Evolutionary conservation across 768 basidiomycete species (phyloP), one percentile per base, ranked within the genome.

Genomic region (Lyophyllum decastes): DNA sequence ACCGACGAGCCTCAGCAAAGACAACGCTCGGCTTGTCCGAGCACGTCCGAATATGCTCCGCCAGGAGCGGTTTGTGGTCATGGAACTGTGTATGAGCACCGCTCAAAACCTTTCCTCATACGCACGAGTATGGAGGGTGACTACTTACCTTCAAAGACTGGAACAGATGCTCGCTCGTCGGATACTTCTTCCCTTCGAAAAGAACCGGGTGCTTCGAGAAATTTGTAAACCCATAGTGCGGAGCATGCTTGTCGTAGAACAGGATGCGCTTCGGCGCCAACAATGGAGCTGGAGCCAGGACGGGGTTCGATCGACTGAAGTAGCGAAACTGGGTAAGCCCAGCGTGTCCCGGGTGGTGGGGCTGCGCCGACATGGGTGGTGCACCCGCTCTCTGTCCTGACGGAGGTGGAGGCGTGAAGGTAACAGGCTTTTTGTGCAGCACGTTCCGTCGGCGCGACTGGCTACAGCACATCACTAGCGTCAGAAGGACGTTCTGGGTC

Each of bases 161-260:
- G 66, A 89, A 90, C 11, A 90, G 75, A 68, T 90, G 89, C 68
- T 90, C 89, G 65, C 87, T 87, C 1, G 89, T 91, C 2, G 87
- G 86, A 64, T 89, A 91, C 49, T 67, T 72, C 65, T 84, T 85
- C 22, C 82, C 83, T 25, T 82, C 74, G 64, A 87, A 86, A 7
- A 71, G 61, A 10, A 91, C 78, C 38, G 82, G 74, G 64, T 90
- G 87, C 0, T 82, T 66, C 6, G 89, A 89, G 68, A 89, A 89
- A 68, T 89, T 89, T 38, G 88, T 88, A 64, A 89, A 89, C 17
- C 84, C 87, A 60, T 89, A 88, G 66, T 87, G 76, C 9, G 86
- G 84, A 24, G 80, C 73, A 17, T 79, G 69, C 66, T 82, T 89
- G 62, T 88, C 76, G 61, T 89, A 89, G 67, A 89, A 89, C 4